phyloP scores from a whole-genome alignment of 1,139 yeast genomes.

The Yamadazyma pseudoaaseri region DNA sequence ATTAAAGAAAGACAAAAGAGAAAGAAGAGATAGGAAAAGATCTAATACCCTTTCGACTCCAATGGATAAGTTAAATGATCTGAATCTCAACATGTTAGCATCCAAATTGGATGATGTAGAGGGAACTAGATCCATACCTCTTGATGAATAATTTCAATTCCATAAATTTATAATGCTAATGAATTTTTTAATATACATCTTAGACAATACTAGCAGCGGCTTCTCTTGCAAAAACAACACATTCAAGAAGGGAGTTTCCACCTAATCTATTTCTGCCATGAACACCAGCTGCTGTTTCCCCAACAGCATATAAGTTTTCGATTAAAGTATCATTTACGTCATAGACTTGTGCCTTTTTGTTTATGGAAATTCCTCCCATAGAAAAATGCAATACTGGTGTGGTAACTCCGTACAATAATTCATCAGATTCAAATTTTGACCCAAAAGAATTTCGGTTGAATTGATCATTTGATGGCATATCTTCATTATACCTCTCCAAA shows the following conservation, averaged over 20 bases:
- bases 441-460: slow-evolving; percentile 25
- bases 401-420: slow-evolving; percentile 30
- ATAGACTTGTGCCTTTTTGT: slow-evolving; percentile 25
- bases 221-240: slow-evolving; percentile 36
- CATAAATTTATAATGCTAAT: not conserved
- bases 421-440: slow-evolving; percentile 12
- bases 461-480: slow-evolving; percentile 15
- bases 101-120: slow-evolving; percentile 12
- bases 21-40: slow-evolving; percentile 36
- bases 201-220: slow-evolving; percentile 13
- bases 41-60: slow-evolving; percentile 15
- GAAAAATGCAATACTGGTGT: slow-evolving; percentile 41
- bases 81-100: slow-evolving; percentile 23
- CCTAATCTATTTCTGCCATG: slow-evolving; percentile 41
- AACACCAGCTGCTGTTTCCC: slow-evolving; percentile 40
- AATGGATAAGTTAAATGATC: slow-evolving; percentile 24
- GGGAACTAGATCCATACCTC: not conserved
- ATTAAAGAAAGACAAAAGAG: slow-evolving; percentile 36
- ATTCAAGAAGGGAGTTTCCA: slow-evolving; percentile 38
- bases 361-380: slow-evolving; percentile 40
- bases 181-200: not conserved
- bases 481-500: slow-evolving; percentile 14
- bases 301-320: slow-evolving; percentile 32
- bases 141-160: not conserved
- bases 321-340: slow-evolving; percentile 17